Base-by-base conservation (phyloP, 2,329 filamentous ascomycete species). In the Chrysosphaeria jannelii region DNA sequence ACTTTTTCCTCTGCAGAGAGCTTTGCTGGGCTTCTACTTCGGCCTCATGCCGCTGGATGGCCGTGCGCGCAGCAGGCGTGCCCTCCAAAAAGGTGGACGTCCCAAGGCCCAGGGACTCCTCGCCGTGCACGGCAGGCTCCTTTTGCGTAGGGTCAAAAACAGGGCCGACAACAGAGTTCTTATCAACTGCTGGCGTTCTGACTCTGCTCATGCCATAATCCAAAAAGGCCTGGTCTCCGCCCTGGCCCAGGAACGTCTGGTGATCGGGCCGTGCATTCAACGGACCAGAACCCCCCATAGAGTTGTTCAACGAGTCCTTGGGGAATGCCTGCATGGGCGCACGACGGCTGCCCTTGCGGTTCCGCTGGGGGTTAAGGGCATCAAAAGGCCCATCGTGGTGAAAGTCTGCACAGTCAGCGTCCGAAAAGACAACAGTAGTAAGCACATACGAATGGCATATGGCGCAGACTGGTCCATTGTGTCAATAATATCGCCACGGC, bases 311-410 rank as follows among this genome's bases (percentile, higher is more conserved):
- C 2, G 78, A 91, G 35, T 72, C 76, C 36, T 75, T 74, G 12
- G 85, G 76, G 44, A 93, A 97, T 2, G 85, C 85, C 41, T 89
- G 68, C 76, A 97, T 91, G 1, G 85, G 85, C 5, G 85, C 78
- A 25, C 71, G 65, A 29, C 67, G 63, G 36, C 69, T 66, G 35
- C 67, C 74, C 38, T 72, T 71, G 27, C 74, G 66, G 44, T 93
- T 97, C 32, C 85, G 74, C 41, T 89, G 72, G 4, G 85, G 78
- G 42, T 90, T 89, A 41, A 85, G 74, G 11, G 85, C 85, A 44
- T 97, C 85, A 36, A 91, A 97, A 4, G 85, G 85, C 1, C 85
- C 85, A 37, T 93, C 85, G 39, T 97, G 85, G 37, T 97, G 85
- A 46, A 93, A 90, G 34, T 90, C 78, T 89, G 36, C 16, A 4